These are phyloP conservation scores for Naganishia friedmannii DNA, from an alignment of 768 basidiomycete species.

Conservation along the genomic window DNA sequence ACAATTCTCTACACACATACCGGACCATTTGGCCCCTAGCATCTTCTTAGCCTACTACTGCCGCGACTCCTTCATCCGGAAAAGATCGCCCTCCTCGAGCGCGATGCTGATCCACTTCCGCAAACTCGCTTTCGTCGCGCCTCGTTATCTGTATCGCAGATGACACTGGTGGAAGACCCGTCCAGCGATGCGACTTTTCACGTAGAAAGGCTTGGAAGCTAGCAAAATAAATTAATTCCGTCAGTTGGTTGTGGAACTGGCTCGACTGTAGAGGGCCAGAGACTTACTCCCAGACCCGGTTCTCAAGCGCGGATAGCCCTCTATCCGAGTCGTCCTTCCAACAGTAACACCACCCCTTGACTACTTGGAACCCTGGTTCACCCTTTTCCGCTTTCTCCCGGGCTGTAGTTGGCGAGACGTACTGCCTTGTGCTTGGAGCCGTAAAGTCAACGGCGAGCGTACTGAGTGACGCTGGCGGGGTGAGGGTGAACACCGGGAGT, in stretches of 20 bases:
- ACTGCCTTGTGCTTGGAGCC: constrained; percentile 2
- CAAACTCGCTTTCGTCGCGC: constrained; percentile 54
- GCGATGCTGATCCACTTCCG: constrained; percentile 59
- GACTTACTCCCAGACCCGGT: constrained; percentile 62
- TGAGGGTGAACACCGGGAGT: constrained; percentile 1
- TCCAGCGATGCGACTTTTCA: constrained; percentile 58
- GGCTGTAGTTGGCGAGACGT: not conserved
- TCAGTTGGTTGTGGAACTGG: no score
- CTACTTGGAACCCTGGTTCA: constrained; percentile 3
- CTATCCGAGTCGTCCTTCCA: constrained; percentile 54
- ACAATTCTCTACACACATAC: constrained; percentile 34
- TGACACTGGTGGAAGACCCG: not conserved
- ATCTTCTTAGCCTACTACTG: constrained; percentile 28
- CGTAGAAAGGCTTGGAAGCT: constrained; percentile 73
- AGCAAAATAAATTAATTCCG: no score
- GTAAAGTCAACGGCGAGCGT: constrained; percentile 5
- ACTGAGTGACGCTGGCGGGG: not conserved
- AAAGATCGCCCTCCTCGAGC: constrained; percentile 34
- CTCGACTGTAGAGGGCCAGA: no score
- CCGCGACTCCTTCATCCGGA: not conserved
- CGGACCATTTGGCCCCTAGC: not conserved
- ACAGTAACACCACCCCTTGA: constrained; percentile 71
- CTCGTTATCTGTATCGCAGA: constrained; percentile 33
- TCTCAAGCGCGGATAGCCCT: constrained; percentile 55
- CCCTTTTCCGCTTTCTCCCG: not conserved